These are phyloP conservation scores for Saccharomycopsis lassenensis DNA, from an alignment of 805 yeast genomes.

Conservation along the genomic window DNA sequence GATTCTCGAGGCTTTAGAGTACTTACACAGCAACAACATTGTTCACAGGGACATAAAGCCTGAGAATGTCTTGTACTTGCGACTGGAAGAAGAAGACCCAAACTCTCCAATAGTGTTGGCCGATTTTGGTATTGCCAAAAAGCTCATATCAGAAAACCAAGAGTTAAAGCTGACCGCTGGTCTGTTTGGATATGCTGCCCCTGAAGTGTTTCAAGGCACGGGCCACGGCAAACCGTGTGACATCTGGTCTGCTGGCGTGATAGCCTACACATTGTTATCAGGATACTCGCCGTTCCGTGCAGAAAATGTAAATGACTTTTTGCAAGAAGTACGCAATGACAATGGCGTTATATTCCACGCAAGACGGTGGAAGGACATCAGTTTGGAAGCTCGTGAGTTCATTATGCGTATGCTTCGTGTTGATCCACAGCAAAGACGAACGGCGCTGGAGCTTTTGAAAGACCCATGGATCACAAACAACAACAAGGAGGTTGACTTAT, in stretches of 20 bases:
- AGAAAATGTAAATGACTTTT: slow-evolving; percentile 70
- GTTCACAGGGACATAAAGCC: slow-evolving; percentile 95
- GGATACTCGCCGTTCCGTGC: slow-evolving; percentile 91
- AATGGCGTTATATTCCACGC: slow-evolving; percentile 73
- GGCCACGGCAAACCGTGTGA: slow-evolving; percentile 97
- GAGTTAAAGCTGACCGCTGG: slow-evolving; percentile 70
- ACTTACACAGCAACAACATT: slow-evolving; percentile 64
- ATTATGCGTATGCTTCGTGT: slow-evolving; percentile 60
- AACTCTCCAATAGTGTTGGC: slow-evolving; percentile 76
- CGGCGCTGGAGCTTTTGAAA: slow-evolving; percentile 49
- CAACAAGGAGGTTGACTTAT: slow-evolving; percentile 49
- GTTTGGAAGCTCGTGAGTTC: slow-evolving; percentile 71
- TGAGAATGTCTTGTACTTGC: slow-evolving; percentile 73
- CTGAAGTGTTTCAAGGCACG: slow-evolving; percentile 69
- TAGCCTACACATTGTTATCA: slow-evolving; percentile 78
- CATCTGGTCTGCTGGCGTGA: slow-evolving; percentile 91
- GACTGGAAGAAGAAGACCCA: slow-evolving; percentile 32
- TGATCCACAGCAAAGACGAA: slow-evolving; percentile 58
- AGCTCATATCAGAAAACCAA: slow-evolving; percentile 48
- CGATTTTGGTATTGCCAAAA: slow-evolving; percentile 92
- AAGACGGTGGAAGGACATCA: slow-evolving; percentile 76
- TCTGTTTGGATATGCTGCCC: slow-evolving; percentile 94
- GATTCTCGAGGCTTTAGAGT: slow-evolving; percentile 64
- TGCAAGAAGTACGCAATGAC: slow-evolving; percentile 62
- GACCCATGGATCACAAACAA: slow-evolving; percentile 69